A percentile compares a stretch with the other conserved stretches of the same genome.
Conservation (phyloP, 495 filamentous ascomycete genomes). For the Xylaria telfairii region DNA sequence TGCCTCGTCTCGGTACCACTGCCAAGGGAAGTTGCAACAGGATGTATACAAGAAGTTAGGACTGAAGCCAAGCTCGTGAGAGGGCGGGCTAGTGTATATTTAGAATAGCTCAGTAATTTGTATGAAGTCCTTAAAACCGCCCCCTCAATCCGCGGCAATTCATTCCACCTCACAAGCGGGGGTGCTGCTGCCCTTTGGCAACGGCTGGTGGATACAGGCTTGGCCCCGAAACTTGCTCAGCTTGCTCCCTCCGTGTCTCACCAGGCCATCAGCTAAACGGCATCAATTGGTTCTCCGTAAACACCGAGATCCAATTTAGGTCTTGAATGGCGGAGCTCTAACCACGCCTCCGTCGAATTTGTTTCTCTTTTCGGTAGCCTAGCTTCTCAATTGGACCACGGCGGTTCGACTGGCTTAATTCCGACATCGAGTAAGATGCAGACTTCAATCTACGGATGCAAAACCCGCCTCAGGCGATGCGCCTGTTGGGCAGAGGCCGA, state of each 20-base stretch:
- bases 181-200: too few species aligned
- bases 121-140: too few species aligned
- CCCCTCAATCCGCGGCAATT: not conserved
- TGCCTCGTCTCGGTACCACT: constrained; percentile 31
- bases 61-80: constrained; percentile 15
- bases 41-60: constrained; percentile 29
- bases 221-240: constrained; percentile 15
- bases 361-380: not conserved
- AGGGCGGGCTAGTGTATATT: not conserved
- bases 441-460: not conserved
- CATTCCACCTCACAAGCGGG: not conserved
- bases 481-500: not conserved
- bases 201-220: not conserved
- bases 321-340: not conserved
- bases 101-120: not conserved
- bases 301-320: not conserved
- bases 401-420: not conserved
- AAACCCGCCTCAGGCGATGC: not conserved
- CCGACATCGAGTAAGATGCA: not conserved
- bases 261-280: not conserved
- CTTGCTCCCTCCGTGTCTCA: not conserved
- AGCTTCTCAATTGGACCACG: constrained; percentile 5
- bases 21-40: constrained; percentile 34
- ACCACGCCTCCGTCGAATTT: not conserved
- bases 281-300: not conserved